Evolutionary conservation across 2,329 filamentous ascomycete genomes (phyloP), one percentile per base, ranked within the genome.

Genomic region (Xylaria arbuscula): DNA sequence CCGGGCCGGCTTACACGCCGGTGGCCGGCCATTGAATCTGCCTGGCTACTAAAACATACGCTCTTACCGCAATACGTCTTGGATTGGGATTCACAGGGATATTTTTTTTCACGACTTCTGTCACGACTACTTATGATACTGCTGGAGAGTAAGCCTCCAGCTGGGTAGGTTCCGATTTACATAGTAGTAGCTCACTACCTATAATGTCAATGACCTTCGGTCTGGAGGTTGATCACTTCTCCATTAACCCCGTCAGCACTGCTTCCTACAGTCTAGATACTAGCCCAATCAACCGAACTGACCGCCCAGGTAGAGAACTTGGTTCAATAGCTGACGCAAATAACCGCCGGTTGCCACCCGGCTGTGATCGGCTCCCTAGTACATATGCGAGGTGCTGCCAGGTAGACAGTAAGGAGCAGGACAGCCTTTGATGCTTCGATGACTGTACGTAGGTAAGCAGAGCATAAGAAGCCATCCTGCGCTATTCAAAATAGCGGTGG

Each of bases 391-490:
- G 24, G 38, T 19, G 15, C 22, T n/a, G 34, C 11, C 1, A 1
- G 15, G 34, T 10, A 40, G 50, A 34, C 7, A 47, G 38, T 57
- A 40, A 42, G 2, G 34, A 28, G 45, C 17, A 57, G 38, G 34
- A 47, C 53, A 54, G 24, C 28, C 32, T 36, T 28, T 58, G 3
- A 19, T n/a, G 3, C 28, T 38, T n/a, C 17, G 67, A 69, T 64
- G 64, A 67, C 67, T 69, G 64, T 64, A 61, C 56, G 34, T 53
- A 61, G 48, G 67, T 62, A 66, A 62, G 58, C 45, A 62, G 24
- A 34, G 47, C 19, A 47, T 13, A 36, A 45, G 28, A 51, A 40
- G 36, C 10, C 3, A 24, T 34, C 34, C 28, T 24, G 22, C 42
- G 54, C 24, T 55, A 3, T 54, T 32, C 6, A 42, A 53, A 67